Base-by-base conservation (phyloP, 257 asterid species). In the Coffea eugenioides region DNA sequence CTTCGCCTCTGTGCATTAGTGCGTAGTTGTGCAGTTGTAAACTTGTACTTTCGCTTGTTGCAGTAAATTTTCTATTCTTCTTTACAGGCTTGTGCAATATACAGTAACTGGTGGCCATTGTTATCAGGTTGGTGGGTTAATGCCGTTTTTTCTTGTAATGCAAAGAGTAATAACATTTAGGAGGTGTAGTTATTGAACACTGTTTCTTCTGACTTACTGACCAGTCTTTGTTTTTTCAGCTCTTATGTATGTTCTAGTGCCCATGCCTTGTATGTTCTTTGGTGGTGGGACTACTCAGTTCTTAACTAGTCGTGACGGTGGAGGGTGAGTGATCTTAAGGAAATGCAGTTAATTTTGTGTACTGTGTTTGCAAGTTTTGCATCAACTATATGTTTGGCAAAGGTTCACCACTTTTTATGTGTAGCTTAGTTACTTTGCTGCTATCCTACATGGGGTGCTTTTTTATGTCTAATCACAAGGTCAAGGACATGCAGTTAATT, bases 71-170 rank as follows among this genome's bases (percentile, higher is more conserved):
- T 78, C 16, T 79, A 25, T 76, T 80, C 61, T 69, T 8, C 48
- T 25, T 80, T 85, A 84, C 94, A 95, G 98, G 99, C 99, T 76
- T 96, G 99, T 85, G 98, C 90, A 49, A 81, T 96, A 85, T 96
- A 96, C 87, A 89, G 65, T 85, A 96, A 96, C 82, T 96, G 99
- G 99, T 96, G 99, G 99, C 99, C 99, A 11, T 85, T 96, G 95
- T 79, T 96, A 84, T 93, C 99, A 89, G 99, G 99, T 95, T 75
- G 75, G 83, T 79, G 49, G 79, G 36, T 68, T 73, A 4, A 27
- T 61, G 48, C 43, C 16, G 54, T 27, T 77, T 73, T 41, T 54
- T 71, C 18, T 2, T 34, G 2, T 45, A 70, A 46, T 25, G 9
- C 34, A 71, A 8, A 46, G 46, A 9, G 23, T 51, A 48, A 36